Conservation (phyloP, 106 monocot species). For the Phalaenopsis aphrodite region DNA sequence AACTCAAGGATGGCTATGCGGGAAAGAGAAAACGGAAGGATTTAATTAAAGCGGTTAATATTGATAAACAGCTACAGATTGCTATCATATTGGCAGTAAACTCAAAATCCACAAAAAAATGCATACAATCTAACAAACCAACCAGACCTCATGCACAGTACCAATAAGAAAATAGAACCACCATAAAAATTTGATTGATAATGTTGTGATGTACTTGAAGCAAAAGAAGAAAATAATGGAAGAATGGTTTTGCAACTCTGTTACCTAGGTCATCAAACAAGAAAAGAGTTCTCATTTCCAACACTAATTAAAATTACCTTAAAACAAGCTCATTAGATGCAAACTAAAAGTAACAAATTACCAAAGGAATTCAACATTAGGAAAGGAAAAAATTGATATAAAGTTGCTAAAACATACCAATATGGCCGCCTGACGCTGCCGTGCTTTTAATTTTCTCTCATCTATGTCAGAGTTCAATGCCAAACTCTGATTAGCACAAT, state of each 20-base stretch:
- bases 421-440: slow-evolving; percentile 80
- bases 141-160: not conserved
- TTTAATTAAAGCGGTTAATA: no score
- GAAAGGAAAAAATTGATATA: not conserved
- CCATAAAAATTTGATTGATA: not conserved
- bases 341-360: slow-evolving; percentile 6
- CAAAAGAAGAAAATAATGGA: not conserved
- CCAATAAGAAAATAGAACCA: not conserved
- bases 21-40: not conserved
- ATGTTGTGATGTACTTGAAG: not conserved
- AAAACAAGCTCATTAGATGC: not conserved
- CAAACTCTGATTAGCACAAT: slow-evolving; percentile 7
- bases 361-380: not conserved
- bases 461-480: slow-evolving; percentile 30
- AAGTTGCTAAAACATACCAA: slow-evolving; percentile 42
- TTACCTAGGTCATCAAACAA: not conserved
- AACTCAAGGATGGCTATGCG: not conserved
- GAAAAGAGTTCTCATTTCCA: not conserved
- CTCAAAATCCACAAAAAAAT: not conserved
- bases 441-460: slow-evolving; percentile 54
- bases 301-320: not conserved
- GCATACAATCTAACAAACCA: not conserved
- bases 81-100: no score
- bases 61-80: no score
- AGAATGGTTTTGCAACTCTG: not conserved